These are phyloP conservation scores for Marasmius fiardii DNA, from an alignment of 1,284 basidiomycete genomes.

Conservation along the genomic window DNA sequence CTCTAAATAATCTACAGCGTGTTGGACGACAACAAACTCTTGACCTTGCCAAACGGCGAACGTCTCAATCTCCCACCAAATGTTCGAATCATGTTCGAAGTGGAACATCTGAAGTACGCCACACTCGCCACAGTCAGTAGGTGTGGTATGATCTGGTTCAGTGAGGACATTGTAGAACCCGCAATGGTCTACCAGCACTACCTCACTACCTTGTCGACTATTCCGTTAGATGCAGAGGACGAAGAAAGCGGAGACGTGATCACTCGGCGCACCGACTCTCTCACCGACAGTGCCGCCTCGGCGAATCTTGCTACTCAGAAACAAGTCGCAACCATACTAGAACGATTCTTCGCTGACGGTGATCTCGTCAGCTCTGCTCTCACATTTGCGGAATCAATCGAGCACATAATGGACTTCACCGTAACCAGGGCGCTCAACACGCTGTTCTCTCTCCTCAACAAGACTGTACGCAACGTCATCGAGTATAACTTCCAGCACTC, in stretches of 20 bases:
- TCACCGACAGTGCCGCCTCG: constrained; percentile 50
- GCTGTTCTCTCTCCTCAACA: constrained; percentile 96
- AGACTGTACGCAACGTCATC: constrained; percentile 89
- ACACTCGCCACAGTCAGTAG: constrained; percentile 99
- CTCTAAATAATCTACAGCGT: constrained; percentile 58
- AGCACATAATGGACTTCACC: constrained; percentile 99
- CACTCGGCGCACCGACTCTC: constrained; percentile 56
- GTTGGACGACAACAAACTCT: constrained; percentile 96
- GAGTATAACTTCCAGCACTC: constrained; percentile 95
- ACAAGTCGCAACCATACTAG: constrained; percentile 74
- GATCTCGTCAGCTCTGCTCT: constrained; percentile 83
- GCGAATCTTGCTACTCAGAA: constrained; percentile 78
- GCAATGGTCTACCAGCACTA: constrained; percentile 93
- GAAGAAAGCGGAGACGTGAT: constrained; percentile 72
- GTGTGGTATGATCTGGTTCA: constrained; percentile 99
- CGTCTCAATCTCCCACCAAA: constrained; percentile 96
- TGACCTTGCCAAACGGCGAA: constrained; percentile 98
- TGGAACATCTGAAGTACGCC: constrained; percentile 96
- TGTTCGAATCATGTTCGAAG: constrained; percentile 99
- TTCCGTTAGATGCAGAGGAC: constrained; percentile 88
- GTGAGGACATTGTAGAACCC: constrained; percentile 90
- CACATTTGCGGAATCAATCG: constrained; percentile 75
- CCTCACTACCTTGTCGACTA: constrained; percentile 71
- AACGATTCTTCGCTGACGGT: constrained; percentile 79
- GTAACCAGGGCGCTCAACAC: constrained; percentile 89